Evolutionary conservation across 2,329 filamentous ascomycete genomes (phyloP), one percentile per base, ranked within the genome.

Genomic region (Talaromyces verruculosus): DNA sequence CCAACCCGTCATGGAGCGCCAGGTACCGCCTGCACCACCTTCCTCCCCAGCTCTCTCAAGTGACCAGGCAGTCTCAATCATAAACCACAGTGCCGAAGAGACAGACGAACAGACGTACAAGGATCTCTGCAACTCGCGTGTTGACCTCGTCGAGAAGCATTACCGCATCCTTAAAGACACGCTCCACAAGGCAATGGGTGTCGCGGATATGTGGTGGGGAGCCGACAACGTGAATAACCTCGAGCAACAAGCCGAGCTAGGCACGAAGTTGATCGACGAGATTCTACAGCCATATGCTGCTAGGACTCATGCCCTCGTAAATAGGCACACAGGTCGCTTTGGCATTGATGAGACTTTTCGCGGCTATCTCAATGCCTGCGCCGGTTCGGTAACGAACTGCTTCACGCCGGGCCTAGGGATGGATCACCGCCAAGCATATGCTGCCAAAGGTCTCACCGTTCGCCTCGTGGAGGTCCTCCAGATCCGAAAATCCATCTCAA

Each of bases 131-230:
- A 30, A 28, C 22, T 58, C 61, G 17, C 61, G 61, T 22, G 30
- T 63, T 2, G n/a, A 43, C 15, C 28, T 57, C 33, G 28, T 62
- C 25, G 19, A 35, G 10, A 22, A 45, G 7, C 58, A 65, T 2
- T 61, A 61, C 45, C 8, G 19, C 10, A 33, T 65, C 11, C 19
- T 61, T 19, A 55, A 55, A 19, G 43, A 61, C 39, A 41, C 30
- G 11, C 57, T 65, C 5, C 37, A 37, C 15, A 43, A 47, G 43
- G 30, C 47, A 15, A 61, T 65, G 47, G 25, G 5, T n/a, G 11
- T 61, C 5, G 58, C 63, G 1, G 63, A 61, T 6, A n/a, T 55
- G 39, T 65, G 63, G 63, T 37, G 61, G 49, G 61, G 17, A 37
- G 49, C 61, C 17, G 43, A 61, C 19, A 17, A n/a, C 1, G 10